These are phyloP conservation scores for Arabis alpina DNA, from an alignment of 345 rosid genomes.

Conservation along the genomic window DNA sequence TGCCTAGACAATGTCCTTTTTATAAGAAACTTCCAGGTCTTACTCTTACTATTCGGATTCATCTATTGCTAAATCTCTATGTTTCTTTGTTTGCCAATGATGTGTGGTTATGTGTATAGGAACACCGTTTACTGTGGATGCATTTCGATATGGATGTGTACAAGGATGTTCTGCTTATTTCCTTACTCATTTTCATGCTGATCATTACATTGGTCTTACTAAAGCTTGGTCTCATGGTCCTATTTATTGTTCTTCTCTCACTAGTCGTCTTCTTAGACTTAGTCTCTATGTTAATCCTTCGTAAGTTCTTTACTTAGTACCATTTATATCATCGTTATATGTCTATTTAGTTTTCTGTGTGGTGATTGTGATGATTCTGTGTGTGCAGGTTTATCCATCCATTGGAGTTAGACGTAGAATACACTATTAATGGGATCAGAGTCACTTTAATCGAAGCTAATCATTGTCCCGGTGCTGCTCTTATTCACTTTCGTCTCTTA, in stretches of 20 bases:
- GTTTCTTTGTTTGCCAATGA: conserved; percentile 2
- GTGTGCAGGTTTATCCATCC: conserved; percentile 56
- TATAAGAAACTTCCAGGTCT: conserved; percentile 78
- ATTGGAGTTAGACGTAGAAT: conserved; percentile 57
- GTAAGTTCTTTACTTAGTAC: conserved; percentile 43
- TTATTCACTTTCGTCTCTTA: conserved; percentile 60
- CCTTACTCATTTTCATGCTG: conserved; percentile 77
- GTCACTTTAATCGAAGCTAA: conserved; percentile 76
- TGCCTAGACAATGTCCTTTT: conserved; percentile 68
- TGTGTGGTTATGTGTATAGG: conserved; percentile 50
- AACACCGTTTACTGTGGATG: conserved; percentile 74
- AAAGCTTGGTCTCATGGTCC: conserved; percentile 79
- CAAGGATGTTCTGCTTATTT: conserved; percentile 75
- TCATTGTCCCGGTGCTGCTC: conserved; percentile 84
- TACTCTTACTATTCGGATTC: conserved; percentile 1
- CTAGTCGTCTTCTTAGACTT: conserved; percentile 64
- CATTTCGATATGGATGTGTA: conserved; percentile 71
- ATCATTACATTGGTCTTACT: conserved; percentile 78
- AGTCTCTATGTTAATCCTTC: conserved; percentile 60
- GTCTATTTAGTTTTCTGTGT: conserved; percentile 20
- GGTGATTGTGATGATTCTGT: conserved; percentile 5
- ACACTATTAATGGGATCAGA: conserved; percentile 57
- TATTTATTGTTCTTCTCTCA: conserved; percentile 67
- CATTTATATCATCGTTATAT: not conserved
- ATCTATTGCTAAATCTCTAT: not conserved